These are phyloP conservation scores for Talaromyces sp. DNA, from an alignment of 2,329 filamentous ascomycete genomes.

Conservation along the genomic window DNA sequence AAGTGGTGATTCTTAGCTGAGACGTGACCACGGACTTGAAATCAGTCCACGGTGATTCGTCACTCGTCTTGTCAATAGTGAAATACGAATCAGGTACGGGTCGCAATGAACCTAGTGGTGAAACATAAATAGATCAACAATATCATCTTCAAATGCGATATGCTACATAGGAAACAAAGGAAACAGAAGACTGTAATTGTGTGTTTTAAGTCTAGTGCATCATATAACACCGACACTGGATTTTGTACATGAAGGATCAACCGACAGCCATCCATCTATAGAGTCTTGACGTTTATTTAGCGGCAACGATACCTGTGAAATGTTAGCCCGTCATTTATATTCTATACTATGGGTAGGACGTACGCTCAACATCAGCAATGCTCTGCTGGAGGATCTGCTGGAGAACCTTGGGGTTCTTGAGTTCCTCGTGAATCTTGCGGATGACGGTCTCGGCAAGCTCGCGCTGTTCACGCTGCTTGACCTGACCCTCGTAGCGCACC, in stretches of 20 bases:
- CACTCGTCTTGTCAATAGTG: neutral
- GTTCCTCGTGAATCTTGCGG: conserved; percentile 96
- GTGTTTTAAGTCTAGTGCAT: conserved; percentile 27
- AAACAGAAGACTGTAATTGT: conserved; percentile 24
- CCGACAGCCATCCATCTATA: conserved; percentile 31
- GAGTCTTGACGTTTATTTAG: conserved; percentile 38
- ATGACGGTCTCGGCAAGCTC: conserved; percentile 92
- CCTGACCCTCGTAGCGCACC: conserved; percentile 97
- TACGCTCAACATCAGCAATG: conserved; percentile 93
- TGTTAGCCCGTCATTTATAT: neutral
- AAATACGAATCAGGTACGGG: neutral
- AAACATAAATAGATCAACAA: neutral
- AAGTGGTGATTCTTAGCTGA: neutral
- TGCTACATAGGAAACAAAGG: conserved; percentile 19
- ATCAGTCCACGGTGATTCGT: neutral
- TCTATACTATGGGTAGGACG: conserved; percentile 31
- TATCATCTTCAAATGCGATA: conserved; percentile 13
- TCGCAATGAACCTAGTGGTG: too few relatives aligned
- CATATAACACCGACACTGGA: conserved; percentile 32
- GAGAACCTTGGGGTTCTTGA: conserved; percentile 94
- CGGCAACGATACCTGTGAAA: conserved; percentile 36
- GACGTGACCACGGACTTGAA: too few relatives aligned
- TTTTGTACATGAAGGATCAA: conserved; percentile 39
- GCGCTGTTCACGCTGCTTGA: conserved; percentile 97
- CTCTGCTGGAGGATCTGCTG: conserved; percentile 98